These are phyloP conservation scores for Suillus placidus DNA, from an alignment of 768 basidiomycete genomes.

Conservation along the genomic window DNA sequence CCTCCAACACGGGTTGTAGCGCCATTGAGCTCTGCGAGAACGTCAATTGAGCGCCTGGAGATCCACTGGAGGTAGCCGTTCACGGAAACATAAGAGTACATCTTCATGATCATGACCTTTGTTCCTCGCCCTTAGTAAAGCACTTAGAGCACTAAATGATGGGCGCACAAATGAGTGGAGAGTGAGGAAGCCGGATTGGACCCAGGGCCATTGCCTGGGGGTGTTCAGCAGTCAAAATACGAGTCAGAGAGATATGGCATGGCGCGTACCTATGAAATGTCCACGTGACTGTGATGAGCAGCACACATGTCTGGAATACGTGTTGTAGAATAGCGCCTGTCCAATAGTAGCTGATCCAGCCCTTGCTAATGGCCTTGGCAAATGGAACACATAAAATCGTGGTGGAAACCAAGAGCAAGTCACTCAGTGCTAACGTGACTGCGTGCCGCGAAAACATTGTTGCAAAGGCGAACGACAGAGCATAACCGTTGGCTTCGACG, in stretches of 20 bases:
- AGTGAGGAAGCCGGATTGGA: conserved; percentile 89
- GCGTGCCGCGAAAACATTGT: conserved; percentile 87
- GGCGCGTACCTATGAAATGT: conserved; percentile 75
- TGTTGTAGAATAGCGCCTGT: conserved; percentile 81
- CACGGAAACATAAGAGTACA: conserved; percentile 90
- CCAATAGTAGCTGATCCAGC: conserved; percentile 84
- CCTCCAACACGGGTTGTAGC: conserved; percentile 57
- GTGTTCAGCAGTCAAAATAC: conserved; percentile 2
- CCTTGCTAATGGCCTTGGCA: conserved; percentile 70
- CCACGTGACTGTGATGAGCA: conserved; percentile 82
- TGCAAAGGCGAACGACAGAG: conserved; percentile 80
- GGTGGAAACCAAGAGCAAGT: conserved; percentile 75
- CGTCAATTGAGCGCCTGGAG: conserved; percentile 46
- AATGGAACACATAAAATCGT: conserved; percentile 85
- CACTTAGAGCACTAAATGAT: conserved; percentile 10
- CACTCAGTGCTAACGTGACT: conserved; percentile 78
- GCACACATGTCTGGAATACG: conserved; percentile 67
- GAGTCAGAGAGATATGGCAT: not conserved
- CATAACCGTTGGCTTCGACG: conserved; percentile 76
- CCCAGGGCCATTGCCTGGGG: conserved; percentile 92
- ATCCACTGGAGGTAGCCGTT: conserved; percentile 80
- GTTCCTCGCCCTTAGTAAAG: not conserved
- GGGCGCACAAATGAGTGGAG: conserved; percentile 74
- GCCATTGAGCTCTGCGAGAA: conserved; percentile 48
- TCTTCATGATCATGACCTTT: conserved; percentile 89